Evolutionary conservation across 23 red algal genomes (phyloP).

Genomic region (Gracilariopsis chorda): DNA sequence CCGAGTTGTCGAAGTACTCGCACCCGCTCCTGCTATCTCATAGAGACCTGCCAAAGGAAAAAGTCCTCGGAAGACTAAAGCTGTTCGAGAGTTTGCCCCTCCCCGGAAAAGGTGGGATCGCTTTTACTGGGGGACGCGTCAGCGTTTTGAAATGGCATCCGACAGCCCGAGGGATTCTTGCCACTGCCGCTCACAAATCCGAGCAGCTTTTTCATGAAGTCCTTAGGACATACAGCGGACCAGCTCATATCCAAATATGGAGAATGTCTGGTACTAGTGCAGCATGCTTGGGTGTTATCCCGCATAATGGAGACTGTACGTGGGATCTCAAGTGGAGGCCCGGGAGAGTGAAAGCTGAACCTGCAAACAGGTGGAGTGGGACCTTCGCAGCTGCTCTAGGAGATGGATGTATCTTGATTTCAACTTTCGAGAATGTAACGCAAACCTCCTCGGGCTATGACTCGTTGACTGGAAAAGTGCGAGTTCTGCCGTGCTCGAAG

Average conservation of each 20-base stretch:
- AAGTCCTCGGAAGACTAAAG: not conserved
- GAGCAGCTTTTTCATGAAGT: constrained; percentile 32
- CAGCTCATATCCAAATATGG: constrained; percentile 58
- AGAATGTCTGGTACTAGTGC: not conserved
- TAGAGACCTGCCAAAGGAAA: not conserved
- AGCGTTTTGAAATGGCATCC: constrained; percentile 49
- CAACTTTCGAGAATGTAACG: not conserved
- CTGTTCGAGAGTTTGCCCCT: constrained; percentile 7
- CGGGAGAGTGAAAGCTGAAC: not conserved
- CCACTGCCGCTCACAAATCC: constrained; percentile 29
- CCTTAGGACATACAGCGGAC: constrained; percentile 16
- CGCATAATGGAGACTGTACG: constrained; percentile 51
- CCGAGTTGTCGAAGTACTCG: not conserved
- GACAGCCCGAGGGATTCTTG: not conserved
- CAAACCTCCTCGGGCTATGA: not conserved
- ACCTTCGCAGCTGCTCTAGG: constrained; percentile 54
- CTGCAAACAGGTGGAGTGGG: not conserved
- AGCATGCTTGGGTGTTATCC: constrained; percentile 14
- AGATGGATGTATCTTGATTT: constrained; percentile 34
- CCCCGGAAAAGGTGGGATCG: not conserved
- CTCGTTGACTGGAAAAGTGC: not conserved
- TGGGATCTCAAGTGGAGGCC: constrained; percentile 67
- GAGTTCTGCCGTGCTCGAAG: not conserved
- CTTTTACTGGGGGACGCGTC: constrained; percentile 30
- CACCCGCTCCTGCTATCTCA: not conserved